Base-by-base conservation (phyloP, 768 basidiomycete species). In the Gautieria morchelliformis region DNA sequence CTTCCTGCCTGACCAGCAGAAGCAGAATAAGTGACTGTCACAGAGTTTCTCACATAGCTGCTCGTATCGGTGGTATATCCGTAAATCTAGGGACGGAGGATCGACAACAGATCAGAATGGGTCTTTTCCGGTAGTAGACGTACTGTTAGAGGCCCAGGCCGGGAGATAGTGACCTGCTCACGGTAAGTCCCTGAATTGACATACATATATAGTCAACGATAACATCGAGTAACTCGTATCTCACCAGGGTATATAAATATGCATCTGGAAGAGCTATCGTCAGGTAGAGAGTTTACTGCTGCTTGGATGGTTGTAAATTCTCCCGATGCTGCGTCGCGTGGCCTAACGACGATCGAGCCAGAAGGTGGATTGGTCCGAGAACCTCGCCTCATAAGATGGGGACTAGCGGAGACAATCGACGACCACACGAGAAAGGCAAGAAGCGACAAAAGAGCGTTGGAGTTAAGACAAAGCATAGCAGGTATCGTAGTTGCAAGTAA, bases 231-330 rank as follows among this genome's bases (percentile, higher is more conserved):
- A 44, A 17, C 42, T 2, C 3, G 42, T 5, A 17, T n/a, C 42
- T 44, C 20, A 44, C 42, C 76, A 6, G 76, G 75, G 60, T 69
- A 79, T 20, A 79, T 73, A 65, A 79, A 79, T 49, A 79, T 75
- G 10, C 70, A 67, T 11, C 65, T 66, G 1, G 65, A 65, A 14
- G 72, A 70, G 48, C 65, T 67, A 60, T 75, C 75, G 52, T 73
- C 70, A 3, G 75, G 74, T 15, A 78, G 67, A 4, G 74, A 66
- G 37, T 65, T 67, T n/a, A 78, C 64, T 3, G 77, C 77, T 7
- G 73, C 69, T 9, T 66, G 62, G 11, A 78, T 58, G 14, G 71
- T 75, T 12, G 65, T 63, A 56, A 70, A 78, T 62, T 75, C 74
- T 8, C 73, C 73, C 1, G 75, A 61, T 0, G 67, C 70, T 1